A percentile compares a stretch with the other conserved stretches of the same genome.
Conservation (phyloP, 208 protist species). For the Leishmania braziliensis region DNA sequence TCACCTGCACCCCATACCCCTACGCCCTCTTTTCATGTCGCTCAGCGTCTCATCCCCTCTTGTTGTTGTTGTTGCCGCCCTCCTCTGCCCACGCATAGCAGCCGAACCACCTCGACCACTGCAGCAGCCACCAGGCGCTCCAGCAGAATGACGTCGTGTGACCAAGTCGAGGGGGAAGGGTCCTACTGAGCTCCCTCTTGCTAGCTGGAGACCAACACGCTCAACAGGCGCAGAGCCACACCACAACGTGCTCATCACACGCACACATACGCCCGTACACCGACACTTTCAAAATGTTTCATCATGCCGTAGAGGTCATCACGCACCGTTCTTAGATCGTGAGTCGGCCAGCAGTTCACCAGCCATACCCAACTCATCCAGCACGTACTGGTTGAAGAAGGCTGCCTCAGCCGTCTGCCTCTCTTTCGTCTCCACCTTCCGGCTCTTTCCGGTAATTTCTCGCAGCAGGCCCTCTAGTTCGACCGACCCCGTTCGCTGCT, state of each 20-base stretch:
- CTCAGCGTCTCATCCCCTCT: neutral
- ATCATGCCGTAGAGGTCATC: neutral
- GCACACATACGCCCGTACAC: neutral
- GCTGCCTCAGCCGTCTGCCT: constrained; percentile 16
- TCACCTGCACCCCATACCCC: neutral
- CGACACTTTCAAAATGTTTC: neutral
- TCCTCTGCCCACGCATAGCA: neutral
- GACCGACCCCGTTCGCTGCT: constrained; percentile 34
- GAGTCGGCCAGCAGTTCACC: constrained; percentile 58
- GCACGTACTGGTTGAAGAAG: constrained; percentile 85
- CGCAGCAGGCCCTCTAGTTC: constrained; percentile 17
- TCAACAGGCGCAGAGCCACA: neutral
- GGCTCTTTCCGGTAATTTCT: neutral
- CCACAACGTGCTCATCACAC: neutral
- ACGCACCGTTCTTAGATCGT: constrained; percentile 54
- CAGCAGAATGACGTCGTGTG: neutral
- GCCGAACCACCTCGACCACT: neutral
- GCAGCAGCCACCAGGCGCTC: neutral
- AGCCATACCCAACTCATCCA: constrained; percentile 84
- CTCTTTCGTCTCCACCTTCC: neutral
- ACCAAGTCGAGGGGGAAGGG: neutral
- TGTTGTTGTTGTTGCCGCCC: neutral
- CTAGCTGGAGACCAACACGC: neutral
- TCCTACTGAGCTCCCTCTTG: neutral
- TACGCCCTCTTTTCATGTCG: neutral